Conservation (phyloP, 306 rosid species). For the Trifolium dubium region DNA sequence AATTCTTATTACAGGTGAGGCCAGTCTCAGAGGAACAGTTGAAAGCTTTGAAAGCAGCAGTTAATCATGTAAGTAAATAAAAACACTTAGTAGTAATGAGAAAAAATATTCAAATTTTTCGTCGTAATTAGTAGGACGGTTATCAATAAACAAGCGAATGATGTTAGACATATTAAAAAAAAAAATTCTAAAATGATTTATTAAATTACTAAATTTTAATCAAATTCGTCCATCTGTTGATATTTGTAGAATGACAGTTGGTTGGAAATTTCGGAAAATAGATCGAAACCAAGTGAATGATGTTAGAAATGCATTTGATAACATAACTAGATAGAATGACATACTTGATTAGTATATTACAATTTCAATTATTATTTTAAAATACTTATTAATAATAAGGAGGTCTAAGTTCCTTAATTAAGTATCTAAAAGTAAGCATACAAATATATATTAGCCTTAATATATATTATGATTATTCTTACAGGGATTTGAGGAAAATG, state of each 20-base stretch:
- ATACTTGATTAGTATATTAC: no score
- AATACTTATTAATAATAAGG: no score
- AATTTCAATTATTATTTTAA: no score
- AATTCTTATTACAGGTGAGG: slow-evolving; percentile 53
- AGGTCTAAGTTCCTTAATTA: neutral
- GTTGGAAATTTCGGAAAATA: no score
- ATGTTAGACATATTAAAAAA: no score
- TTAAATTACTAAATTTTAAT: no score
- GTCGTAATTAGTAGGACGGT: neutral
- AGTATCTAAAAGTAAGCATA: neutral
- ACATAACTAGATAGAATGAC: no score
- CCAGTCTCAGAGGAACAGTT: slow-evolving; percentile 72
- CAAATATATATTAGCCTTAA: neutral
- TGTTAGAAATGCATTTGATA: no score
- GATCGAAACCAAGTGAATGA: no score
- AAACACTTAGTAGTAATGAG: neutral
- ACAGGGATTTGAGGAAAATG: slow-evolving; percentile 64
- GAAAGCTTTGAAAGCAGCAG: slow-evolving; percentile 51
- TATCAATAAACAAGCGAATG: no score
- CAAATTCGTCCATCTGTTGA: neutral
- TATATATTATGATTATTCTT: neutral
- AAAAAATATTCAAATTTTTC: no score
- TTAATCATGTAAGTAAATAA: slow-evolving; percentile 60
- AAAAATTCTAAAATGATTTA: neutral
- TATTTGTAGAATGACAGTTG: no score